Evolutionary conservation across 805 yeast species (phyloP).

Genomic region (Ogataea glucozyma): DNA sequence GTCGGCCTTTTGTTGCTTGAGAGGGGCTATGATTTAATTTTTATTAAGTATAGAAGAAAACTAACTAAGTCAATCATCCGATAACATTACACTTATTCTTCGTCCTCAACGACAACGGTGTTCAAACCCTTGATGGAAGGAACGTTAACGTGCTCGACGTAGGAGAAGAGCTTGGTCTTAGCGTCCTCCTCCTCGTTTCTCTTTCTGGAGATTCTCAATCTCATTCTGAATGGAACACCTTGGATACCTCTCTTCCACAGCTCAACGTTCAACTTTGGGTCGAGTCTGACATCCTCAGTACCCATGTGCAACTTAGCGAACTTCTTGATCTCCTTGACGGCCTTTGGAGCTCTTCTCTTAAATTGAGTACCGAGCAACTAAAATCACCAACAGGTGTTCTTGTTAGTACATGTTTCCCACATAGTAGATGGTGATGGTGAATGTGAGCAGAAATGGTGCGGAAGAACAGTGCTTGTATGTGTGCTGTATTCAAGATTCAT

Average conservation of each 20-base stretch:
- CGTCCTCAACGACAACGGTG: conserved; percentile 91
- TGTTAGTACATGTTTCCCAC: conserved; percentile 12
- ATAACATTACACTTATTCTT: conserved; percentile 34
- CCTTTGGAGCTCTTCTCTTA: conserved; percentile 99
- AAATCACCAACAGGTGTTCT: neutral
- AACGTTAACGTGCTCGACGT: conserved; percentile 95
- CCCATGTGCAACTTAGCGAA: conserved; percentile 99
- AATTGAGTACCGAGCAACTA: conserved; percentile 96
- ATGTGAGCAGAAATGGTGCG: too few species aligned
- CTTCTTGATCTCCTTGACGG: conserved; percentile 98
- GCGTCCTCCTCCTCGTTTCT: conserved; percentile 99
- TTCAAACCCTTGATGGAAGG: conserved; percentile 96
- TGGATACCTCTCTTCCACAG: conserved; percentile 99
- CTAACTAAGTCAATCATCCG: conserved; percentile 17
- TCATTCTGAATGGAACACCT: conserved; percentile 97
- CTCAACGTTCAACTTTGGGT: conserved; percentile 97
- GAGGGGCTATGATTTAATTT: conserved; percentile 13
- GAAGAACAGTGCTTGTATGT: too few species aligned
- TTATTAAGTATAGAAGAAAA: conserved; percentile 14
- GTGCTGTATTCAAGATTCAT: too few species aligned
- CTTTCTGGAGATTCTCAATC: conserved; percentile 95
- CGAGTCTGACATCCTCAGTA: conserved; percentile 97
- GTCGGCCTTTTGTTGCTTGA: too few species aligned
- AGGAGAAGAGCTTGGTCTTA: conserved; percentile 94
- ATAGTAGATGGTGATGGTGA: too few species aligned